Base-by-base conservation (phyloP, 768 basidiomycete species). In the Lyophyllum shimeji region DNA sequence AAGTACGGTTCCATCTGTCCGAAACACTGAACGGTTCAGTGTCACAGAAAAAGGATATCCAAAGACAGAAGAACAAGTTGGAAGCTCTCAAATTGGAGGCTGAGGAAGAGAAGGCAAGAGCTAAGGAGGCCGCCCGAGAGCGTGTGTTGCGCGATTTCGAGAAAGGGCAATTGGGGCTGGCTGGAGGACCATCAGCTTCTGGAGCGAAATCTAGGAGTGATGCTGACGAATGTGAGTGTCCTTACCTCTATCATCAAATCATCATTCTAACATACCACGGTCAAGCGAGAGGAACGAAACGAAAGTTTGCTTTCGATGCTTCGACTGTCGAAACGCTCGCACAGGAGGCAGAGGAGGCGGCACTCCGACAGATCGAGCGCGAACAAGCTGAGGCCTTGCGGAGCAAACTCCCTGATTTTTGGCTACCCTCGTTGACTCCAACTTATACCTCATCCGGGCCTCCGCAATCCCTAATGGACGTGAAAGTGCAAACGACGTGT, bases 341-440 rank as follows among this genome's bases (percentile, higher is more conserved):
- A 27, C 76, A 77, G 23, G 90, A 93, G 66, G 95, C 94, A 0
- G 95, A 98, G 66, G 92, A 95, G 56, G 87, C 85, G 18, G 97
- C 97, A 0, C 73, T 95, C 47, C 79, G 80, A 29, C 76, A 87
- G 63, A 93, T 98, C 46, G 91, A 94, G 66, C 78, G 80, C 31
- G 94, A 97, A 68, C 90, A 92, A 61, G 87, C 89, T 0, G 93
- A 94, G 59, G 82, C 88, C 2, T 74, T 96, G 54, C 90, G 88
- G 56, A 82, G 84, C 57, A 97, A 98, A 69, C 81, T 98, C 2
- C 95, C 97, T 1, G 95, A 97, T 64, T 99, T 97, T 69, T 99
- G 97, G 97, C 78, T 99, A 37, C 95, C 95, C 2, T 94, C 91
- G 0, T 73, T 98, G 23, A 95, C 95, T 0, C 95, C 95, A 0